Evolutionary conservation across 2,329 filamentous ascomycete species (phyloP), one percentile per base, ranked within the genome.

Genomic region (Fragosphaeria purpurea): DNA sequence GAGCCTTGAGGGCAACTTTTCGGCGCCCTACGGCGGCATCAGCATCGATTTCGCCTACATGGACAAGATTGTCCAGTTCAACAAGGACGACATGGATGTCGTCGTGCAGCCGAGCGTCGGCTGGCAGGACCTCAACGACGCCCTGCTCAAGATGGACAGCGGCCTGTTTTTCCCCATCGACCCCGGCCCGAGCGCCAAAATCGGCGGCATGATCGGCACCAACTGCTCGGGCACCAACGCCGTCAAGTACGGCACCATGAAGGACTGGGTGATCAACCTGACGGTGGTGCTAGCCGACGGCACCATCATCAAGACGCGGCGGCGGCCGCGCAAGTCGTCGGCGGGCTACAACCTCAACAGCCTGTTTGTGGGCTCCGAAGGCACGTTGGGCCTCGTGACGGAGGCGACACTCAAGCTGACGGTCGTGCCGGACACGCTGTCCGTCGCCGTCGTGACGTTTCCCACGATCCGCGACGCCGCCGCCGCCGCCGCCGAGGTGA

Each of bases 81-180:
- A 95, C 64, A 83, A 86, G 58, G 84, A 87, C 4, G 90, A 95
- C 63, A 88, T 95, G 86, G 90, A 96, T 59, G 76, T 95, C 46
- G 86, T 95, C 5, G 88, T 96, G 4, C 90, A 96, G 64, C 90
- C 90, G 4, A 86, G 86, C 6, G 83, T 96, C 8, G 84, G 85
- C n/a, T 96, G 89, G 89, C 89, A 94, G 76, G 81, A 86, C 48
- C 70, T 96, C 52, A 96, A 96, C 60, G 80, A 85, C 56, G 69
- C 79, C 59, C 64, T 83, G 44, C 74, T 81, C 46, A 81, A 86
- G 60, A 79, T 85, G 65, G 74, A 79, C 40, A 83, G 79, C 4
- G 87, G 87, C 0, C 77, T 96, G 1, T 95, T 95, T 69, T 94
- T 95, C 63, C 90, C 90, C 1, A 83, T 95, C 10, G 90, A 96